Base-by-base conservation (phyloP, 1,284 basidiomycete genomes). In the Marasmius sp. region DNA sequence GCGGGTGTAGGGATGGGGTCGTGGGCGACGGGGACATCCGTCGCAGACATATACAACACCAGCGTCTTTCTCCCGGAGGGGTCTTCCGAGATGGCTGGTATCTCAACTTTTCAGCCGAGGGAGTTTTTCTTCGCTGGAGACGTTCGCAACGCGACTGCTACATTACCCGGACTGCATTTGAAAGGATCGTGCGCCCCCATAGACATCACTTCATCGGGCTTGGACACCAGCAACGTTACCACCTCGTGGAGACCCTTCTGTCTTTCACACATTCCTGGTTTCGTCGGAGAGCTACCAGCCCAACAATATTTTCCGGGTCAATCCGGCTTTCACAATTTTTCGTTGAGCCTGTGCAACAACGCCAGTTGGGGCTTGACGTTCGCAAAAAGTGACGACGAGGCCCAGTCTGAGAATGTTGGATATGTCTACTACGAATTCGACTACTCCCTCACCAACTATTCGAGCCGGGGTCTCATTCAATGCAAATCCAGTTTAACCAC, bases 91-190 rank as follows among this genome's bases (percentile, higher is more conserved):
- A 16, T 41, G 37, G 20, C 11, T 27, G 27, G 27, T 27, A 49
- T 59, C 27, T 22, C 33, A 57, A n/a, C n/a, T n/a, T 38, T 8
- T 14, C 58, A 65, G 50, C 67, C 64, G 5, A 33, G 34, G 11
- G 67, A 66, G 45, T 64, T 68, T 47, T 69, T 65, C 57, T 65
- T 69, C 48, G 62, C 61, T 2, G 67, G 65, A 43, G 56, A 62
- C 57, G 55, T 64, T 14, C 47, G 58, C 6, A 61, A 52, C 12
- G 57, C 43, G 55, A 61, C 57, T 6, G 54, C 57, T 39, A 56
- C 56, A 14, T 61, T 69, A 9, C 68, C 68, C 7, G 68, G 68
- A 6, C 37, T 66, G 37, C 66, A 65, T 38, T 41, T 63, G 33
- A 58, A 50, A 34, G 52, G 64, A 16, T 11, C 18, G 37, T 20